Percentiles rank a stretch among this genome's conserved stretches.
Conservation (phyloP, 495 filamentous ascomycete species). For the Penicillium goetzii region DNA sequence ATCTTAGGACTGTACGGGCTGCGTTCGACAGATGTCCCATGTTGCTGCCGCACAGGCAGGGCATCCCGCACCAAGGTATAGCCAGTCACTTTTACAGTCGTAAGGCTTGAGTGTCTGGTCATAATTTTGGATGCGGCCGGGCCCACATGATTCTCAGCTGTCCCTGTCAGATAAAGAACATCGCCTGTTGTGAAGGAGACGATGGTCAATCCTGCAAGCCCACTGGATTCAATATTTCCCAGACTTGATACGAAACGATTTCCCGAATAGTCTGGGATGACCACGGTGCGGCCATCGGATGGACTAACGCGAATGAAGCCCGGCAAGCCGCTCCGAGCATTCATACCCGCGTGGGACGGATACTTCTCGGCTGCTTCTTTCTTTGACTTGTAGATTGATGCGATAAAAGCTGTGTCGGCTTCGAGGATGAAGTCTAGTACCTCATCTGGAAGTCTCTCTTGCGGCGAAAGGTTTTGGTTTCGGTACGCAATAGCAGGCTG, state of each 20-base stretch:
- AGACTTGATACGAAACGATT: constrained; percentile 25
- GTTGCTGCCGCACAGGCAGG: constrained; percentile 21
- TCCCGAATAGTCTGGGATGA: constrained; percentile 28
- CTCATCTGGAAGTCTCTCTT: constrained; percentile 20
- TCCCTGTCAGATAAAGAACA: constrained; percentile 25
- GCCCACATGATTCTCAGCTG: constrained; percentile 20
- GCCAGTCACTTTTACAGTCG: constrained; percentile 19
- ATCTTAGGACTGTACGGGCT: constrained; percentile 28
- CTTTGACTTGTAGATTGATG: constrained; percentile 15
- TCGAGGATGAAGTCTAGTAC: constrained; percentile 21
- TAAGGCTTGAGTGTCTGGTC: constrained; percentile 20
- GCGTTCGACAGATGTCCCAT: constrained; percentile 20
- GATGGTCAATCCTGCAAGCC: constrained; percentile 21
- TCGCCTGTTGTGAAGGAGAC: constrained; percentile 26
- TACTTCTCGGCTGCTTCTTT: background rate
- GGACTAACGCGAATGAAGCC: constrained; percentile 25
- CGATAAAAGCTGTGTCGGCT: constrained; percentile 23
- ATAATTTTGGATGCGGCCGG: constrained; percentile 20
- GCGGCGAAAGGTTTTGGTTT: background rate
- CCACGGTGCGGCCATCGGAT: constrained; percentile 23
- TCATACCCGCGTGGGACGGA: constrained; percentile 27
- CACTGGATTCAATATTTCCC: constrained; percentile 25
- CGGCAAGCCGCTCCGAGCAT: constrained; percentile 22
- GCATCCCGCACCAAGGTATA: constrained; percentile 23
- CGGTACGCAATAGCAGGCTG: constrained; percentile 8